These are phyloP conservation scores for Diplosphaera chodatii DNA, from an alignment of 139 green algal genomes.

Conservation along the genomic window DNA sequence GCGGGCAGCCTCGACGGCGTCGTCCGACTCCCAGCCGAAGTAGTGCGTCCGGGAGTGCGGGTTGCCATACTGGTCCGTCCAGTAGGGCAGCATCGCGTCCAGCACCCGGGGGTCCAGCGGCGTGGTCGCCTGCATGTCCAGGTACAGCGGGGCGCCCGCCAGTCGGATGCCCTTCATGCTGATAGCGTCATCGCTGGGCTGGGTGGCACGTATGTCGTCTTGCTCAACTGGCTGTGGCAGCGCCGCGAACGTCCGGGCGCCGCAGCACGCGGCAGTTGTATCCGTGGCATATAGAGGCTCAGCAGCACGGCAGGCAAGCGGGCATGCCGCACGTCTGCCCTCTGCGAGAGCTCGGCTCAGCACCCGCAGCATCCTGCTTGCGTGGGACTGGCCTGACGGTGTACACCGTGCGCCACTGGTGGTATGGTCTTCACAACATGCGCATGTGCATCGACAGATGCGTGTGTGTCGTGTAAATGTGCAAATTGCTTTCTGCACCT, in stretches of 20 bases:
- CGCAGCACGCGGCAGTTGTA: not conserved
- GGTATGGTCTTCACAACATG: too few species aligned
- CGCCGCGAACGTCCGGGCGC: not conserved
- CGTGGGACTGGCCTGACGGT: too few species aligned
- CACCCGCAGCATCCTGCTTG: not conserved
- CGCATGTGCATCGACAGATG: too few species aligned
- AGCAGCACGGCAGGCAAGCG: not conserved
- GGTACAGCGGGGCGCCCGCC: conserved; percentile 81
- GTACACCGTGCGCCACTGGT: too few species aligned
- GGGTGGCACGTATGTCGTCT: not conserved
- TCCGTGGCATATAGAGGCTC: not conserved
- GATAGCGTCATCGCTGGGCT: not conserved
- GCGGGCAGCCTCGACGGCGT: conserved; percentile 85
- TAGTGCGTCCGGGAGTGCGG: conserved; percentile 95
- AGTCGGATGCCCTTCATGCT: conserved; percentile 90
- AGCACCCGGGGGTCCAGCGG: conserved; percentile 92
- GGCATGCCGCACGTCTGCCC: not conserved
- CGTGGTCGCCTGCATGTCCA: conserved; percentile 97
- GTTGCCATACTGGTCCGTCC: conserved; percentile 94
- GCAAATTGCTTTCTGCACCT: too few species aligned
- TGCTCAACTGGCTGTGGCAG: not conserved
- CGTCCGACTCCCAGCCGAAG: conserved; percentile 95
- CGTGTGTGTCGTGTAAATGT: too few species aligned
- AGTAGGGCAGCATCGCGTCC: conserved; percentile 95
- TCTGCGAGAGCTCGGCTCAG: not conserved